Base-by-base conservation (phyloP, 2,329 filamentous ascomycete species). In the Xylariaceae sp. region DNA sequence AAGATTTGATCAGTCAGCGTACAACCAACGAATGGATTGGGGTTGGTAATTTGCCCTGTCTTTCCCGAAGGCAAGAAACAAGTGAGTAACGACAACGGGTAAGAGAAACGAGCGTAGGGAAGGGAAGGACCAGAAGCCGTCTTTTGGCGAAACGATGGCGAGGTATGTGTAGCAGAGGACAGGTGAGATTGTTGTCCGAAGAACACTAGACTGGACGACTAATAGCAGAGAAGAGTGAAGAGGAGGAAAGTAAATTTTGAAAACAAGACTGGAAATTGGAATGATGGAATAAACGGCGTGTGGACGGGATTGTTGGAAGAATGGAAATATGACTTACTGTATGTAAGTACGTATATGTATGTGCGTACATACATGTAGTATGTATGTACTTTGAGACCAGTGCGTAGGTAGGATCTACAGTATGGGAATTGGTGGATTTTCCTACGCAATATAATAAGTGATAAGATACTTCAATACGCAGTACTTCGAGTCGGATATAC, bases 51-150 rank as follows among this genome's bases (percentile, higher is more conserved):
- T 37, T 7, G 32, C 23, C 5, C 32, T 10, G 32, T 37, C 32
- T 37, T 44, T 42, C 55, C 47, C 48, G 53, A 53, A 49, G 32
- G 45, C 32, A 44, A 61, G 49, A 56, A 61, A 61, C 59, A 56
- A 54, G 54, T 41, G 59, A 37, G 29, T 32, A 37, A 37, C 32
- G 14, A 37, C 3, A 37, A 37, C 20, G 37, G 40, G n/a, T 42
- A 29, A 51, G 52, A 50, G 60, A 62, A 62, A 56, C 57, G 60
- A 62, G 50, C 18, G 57, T 60, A 60, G 50, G 52, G 57, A 62
- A 60, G 50, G 52, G 54, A 62, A 62, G 12, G 60, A 58, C 46
- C 57, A 57, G 57, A 60, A 54, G 50, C 52, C 59, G 48, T 54
- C 48, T 9, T 42, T 48, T 47, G 20, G 40, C 32, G 32, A 37